These are phyloP conservation scores for Nakazawaea ambrosiae DNA, from an alignment of 805 yeast genomes.

Conservation along the genomic window DNA sequence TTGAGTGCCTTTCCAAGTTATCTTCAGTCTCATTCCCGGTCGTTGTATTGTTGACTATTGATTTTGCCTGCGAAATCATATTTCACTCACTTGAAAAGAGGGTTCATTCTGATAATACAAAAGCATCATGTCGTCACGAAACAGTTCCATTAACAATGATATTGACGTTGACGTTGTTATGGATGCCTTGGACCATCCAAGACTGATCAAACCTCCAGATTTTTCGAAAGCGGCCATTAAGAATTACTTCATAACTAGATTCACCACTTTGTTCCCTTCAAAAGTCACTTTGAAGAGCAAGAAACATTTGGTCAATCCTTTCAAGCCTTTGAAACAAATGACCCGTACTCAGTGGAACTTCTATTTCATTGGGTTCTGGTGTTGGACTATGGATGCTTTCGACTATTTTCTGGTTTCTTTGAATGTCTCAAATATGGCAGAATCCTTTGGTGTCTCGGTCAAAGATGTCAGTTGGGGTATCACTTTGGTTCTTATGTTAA, in stretches of 20 bases:
- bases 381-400: conserved; percentile 62
- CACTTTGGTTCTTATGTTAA: conserved; percentile 58
- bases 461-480: conserved; percentile 59
- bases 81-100: too few species aligned
- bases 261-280: conserved; percentile 43
- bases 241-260: conserved; percentile 36
- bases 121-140: too few species aligned
- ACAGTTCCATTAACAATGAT: too few species aligned
- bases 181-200: too few species aligned
- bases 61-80: too few species aligned
- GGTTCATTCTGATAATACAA: too few species aligned
- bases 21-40: too few species aligned
- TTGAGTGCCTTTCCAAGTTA: too few species aligned
- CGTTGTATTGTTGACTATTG: too few species aligned
- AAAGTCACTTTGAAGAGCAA: conserved; percentile 29
- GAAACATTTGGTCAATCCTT: conserved; percentile 47
- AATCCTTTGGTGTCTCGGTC: conserved; percentile 34
- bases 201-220: conserved; percentile 19
- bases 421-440: conserved; percentile 42
- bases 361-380: conserved; percentile 43
- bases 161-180: too few species aligned
- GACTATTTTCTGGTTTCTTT: conserved; percentile 54
- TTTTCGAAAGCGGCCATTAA: conserved; percentile 24
- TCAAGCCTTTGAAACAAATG: conserved; percentile 45
- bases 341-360: conserved; percentile 49